phyloP scores from a whole-genome alignment of 495 filamentous ascomycete genomes.

The Hypoxylon intermedium region DNA sequence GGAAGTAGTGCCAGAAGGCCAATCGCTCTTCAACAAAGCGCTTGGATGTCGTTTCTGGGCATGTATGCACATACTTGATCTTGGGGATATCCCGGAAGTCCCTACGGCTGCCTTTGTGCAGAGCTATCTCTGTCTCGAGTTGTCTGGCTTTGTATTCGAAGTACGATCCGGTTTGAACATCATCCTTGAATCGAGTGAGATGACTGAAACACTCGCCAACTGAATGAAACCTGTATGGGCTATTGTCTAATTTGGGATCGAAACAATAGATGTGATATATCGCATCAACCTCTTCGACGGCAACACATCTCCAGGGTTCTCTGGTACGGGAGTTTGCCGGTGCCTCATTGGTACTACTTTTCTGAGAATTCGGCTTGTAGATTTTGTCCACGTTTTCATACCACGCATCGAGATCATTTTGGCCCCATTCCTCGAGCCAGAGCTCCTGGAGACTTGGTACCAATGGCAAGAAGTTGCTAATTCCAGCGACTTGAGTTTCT shows the following conservation, averaged over 20 bases:
- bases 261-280: background rate
- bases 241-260: too few species aligned
- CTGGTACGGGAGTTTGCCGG: background rate
- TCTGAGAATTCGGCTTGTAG: background rate
- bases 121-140: background rate
- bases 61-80: constrained; percentile 5
- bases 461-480: background rate
- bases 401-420: background rate
- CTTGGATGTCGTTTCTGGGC: background rate
- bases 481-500: background rate
- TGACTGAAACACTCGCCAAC: background rate
- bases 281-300: constrained; percentile 1
- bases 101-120: background rate
- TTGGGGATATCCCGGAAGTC: background rate
- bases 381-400: background rate
- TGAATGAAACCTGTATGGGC: background rate
- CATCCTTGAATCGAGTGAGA: background rate
- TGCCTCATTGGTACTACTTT: background rate
- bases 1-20: constrained; percentile 12
- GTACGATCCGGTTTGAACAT: background rate
- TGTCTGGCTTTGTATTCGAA: background rate
- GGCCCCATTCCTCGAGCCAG: constrained; percentile 7
- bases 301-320: constrained; percentile 11
- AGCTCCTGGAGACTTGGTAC: constrained; percentile 11
- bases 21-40: constrained; percentile 5